A percentile compares a stretch with the other conserved stretches of the same genome.
These are phyloP conservation scores for Populus nigra DNA, from an alignment of 345 rosid genomes.

Conservation along the genomic window DNA sequence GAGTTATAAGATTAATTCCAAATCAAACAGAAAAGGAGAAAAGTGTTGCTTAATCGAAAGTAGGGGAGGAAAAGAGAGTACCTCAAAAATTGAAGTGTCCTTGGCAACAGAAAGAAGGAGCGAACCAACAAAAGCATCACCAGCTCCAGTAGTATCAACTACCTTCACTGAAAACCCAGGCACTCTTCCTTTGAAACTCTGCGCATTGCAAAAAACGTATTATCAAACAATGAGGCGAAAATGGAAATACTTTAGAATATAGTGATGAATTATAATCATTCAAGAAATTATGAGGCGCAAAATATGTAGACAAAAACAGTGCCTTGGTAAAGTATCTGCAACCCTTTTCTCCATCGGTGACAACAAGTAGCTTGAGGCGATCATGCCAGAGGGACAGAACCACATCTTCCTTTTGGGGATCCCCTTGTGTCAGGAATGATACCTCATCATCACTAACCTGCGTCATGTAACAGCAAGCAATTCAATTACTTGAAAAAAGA, in stretches of 20 bases:
- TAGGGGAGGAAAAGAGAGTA: not conserved
- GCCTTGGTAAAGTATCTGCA: constrained; percentile 64
- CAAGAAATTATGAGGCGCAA: not conserved
- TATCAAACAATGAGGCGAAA: no score
- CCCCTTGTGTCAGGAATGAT: constrained; percentile 44
- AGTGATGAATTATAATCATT: no score
- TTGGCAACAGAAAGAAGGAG: constrained; percentile 39
- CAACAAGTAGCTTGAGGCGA: constrained; percentile 53
- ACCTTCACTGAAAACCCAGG: constrained; percentile 50
- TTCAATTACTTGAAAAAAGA: no score
- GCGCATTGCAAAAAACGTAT: not conserved
- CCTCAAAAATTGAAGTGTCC: constrained; percentile 30
- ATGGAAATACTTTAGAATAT: no score
- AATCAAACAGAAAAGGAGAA: not conserved
- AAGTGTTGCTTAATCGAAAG: not conserved
- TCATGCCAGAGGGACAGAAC: constrained; percentile 54
- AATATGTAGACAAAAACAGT: not conserved
- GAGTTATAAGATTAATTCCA: not conserved
- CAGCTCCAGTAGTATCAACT: constrained; percentile 69
- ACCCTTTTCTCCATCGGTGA: constrained; percentile 68
- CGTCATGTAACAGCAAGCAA: not conserved
- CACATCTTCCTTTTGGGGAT: constrained; percentile 53
- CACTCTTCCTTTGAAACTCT: constrained; percentile 51
- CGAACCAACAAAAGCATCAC: constrained; percentile 66
- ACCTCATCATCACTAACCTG: constrained; percentile 68